Base-by-base conservation (phyloP, 2,329 filamentous ascomycete species). In the Clonostachys chloroleuca region DNA sequence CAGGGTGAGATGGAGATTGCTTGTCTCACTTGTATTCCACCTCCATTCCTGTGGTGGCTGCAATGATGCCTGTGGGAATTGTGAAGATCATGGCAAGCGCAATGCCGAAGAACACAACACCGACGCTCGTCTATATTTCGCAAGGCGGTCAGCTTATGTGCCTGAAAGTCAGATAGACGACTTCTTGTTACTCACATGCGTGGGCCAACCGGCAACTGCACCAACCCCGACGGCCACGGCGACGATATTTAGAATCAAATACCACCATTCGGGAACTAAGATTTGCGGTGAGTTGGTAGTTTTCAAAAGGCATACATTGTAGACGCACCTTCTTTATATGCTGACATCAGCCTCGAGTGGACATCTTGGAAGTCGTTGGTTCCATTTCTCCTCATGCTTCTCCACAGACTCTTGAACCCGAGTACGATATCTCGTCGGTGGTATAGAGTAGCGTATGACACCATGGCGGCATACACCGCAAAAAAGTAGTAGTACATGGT, bases 251-350 rank as follows among this genome's bases (percentile, higher is more conserved):
- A 57, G 53, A 8, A 61, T 48, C 13, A 67, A 44, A 50, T 74
- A 77, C 69, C 70, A 75, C 71, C 70, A 74, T 42, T 75, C 70
- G 0, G 73, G 70, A 1, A 72, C 68, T 30, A 30, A 30, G 24
- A 30, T 9, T 30, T 30, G 7, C 7, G 9, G 24, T 30, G 24
- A 30, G 24, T 3, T 30, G 24, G 9, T 3, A 30, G 8, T 30
- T 30, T 6, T 30, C 8, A 9, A 8, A 30, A 9, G 24, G 24
- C 8, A 30, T 30, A 30, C 9, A 8, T 30, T 30, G 7, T 30
- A 30, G 24, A 30, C 24, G 2, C 24, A 30, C 24, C 24, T 30
- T 30, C 24, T 30, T 30, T 53, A 51, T 78, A 78, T 1, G 54
- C 54, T 12, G 59, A 56, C 73, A 78, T 78, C 17, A 77, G 63